Percentiles rank a stretch among this genome's conserved stretches.
Conservation (phyloP, 2,329 filamentous ascomycete species). For the Cladosporium oxysporum region DNA sequence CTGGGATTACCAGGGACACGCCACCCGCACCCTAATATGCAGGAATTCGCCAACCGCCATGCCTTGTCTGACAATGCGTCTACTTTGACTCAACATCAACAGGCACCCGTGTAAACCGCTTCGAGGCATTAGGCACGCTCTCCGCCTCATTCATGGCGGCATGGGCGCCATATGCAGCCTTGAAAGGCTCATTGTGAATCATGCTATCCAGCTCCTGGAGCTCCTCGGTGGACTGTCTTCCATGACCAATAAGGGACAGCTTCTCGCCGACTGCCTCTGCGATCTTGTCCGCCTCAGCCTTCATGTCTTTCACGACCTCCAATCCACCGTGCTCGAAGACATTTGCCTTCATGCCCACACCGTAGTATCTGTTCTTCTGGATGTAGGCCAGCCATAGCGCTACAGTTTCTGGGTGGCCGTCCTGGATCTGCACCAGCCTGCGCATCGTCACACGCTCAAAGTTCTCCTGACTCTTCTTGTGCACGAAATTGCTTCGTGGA, state of each 20-base stretch:
- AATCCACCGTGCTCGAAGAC: conserved; percentile 79
- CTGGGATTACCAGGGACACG: neutral
- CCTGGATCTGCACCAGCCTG: conserved; percentile 86
- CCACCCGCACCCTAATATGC: neutral
- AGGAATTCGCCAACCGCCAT: neutral
- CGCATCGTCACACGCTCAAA: conserved; percentile 89
- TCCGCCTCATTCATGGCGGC: conserved; percentile 30
- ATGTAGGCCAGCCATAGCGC: conserved; percentile 91
- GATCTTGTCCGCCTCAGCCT: conserved; percentile 37
- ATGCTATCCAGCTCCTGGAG: conserved; percentile 11
- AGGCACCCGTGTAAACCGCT: conserved; percentile 14
- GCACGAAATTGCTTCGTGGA: conserved; percentile 82
- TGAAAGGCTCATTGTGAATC: conserved; percentile 33
- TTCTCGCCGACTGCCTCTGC: conserved; percentile 32
- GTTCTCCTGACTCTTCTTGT: conserved; percentile 98
- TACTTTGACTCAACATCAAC: conserved; percentile 1
- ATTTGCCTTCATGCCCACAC: conserved; percentile 99
- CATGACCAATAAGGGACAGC: conserved; percentile 28
- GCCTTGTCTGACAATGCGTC: neutral
- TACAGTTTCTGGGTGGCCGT: conserved; percentile 85
- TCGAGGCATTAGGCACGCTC: conserved; percentile 24
- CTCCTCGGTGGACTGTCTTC: too few species aligned
- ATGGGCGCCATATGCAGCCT: conserved; percentile 33
- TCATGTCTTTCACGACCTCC: conserved; percentile 37
- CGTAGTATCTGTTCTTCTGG: conserved; percentile 88